Evolutionary conservation across 106 monocot species (phyloP).

Genomic region (Ottelia alismoides): DNA sequence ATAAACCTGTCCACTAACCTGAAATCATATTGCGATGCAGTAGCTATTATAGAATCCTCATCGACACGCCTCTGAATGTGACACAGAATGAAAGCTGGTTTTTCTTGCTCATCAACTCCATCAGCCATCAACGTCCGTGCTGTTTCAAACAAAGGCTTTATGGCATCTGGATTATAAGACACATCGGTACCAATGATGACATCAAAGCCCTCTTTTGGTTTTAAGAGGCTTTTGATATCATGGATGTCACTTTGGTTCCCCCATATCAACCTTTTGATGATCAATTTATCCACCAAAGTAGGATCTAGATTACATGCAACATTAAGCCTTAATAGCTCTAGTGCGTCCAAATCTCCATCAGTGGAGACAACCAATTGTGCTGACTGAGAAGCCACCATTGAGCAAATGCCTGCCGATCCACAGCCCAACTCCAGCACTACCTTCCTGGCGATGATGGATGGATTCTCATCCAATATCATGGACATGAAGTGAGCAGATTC

Average conservation of each 20-base stretch:
- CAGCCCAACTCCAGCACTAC: constrained; percentile 73
- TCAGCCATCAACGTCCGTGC: constrained; percentile 44
- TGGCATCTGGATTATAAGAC: constrained; percentile 55
- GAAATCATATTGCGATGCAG: constrained; percentile 47
- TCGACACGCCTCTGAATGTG: constrained; percentile 71
- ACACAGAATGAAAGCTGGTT: constrained; percentile 60
- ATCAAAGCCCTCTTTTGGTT: constrained; percentile 30
- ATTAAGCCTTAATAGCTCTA: constrained; percentile 58
- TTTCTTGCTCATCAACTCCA: constrained; percentile 1
- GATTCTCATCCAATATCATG: constrained; percentile 61
- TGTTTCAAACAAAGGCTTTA: constrained; percentile 70
- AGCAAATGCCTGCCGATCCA: constrained; percentile 86
- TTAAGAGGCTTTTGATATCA: constrained; percentile 24
- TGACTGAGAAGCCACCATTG: constrained; percentile 60
- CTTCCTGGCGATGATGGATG: constrained; percentile 53
- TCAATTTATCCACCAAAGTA: constrained; percentile 24
- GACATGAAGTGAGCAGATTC: constrained; percentile 79
- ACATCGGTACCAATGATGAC: constrained; percentile 89
- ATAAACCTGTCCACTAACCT: constrained; percentile 55
- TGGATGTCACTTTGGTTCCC: constrained; percentile 43
- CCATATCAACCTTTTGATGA: constrained; percentile 51
- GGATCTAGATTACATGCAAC: constrained; percentile 36
- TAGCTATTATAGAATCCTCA: constrained; percentile 50
- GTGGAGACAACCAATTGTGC: constrained; percentile 71
- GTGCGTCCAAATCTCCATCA: constrained; percentile 64